A percentile compares a stretch with the other conserved stretches of the same genome.
Evolutionary conservation across 805 yeast genomes (phyloP).

Genomic region (Yamadazyma endophytica): DNA sequence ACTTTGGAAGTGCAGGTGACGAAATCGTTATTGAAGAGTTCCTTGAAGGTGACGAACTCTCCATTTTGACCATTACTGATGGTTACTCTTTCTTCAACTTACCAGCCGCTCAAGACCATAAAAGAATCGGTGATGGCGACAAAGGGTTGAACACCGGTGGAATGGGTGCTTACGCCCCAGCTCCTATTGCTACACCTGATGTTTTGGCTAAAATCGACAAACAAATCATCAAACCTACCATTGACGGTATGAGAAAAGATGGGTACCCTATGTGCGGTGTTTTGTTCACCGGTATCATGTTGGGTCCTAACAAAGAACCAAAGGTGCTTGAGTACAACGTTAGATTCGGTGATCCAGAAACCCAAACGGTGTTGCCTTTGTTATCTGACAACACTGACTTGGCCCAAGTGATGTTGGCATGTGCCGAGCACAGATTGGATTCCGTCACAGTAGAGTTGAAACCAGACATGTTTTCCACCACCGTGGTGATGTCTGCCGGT

Average conservation of each 20-base stretch:
- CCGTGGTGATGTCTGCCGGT: constrained; percentile 95
- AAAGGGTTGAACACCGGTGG: constrained; percentile 97
- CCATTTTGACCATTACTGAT: constrained; percentile 86
- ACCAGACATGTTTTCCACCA: constrained; percentile 65
- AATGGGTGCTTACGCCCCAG: constrained; percentile 99
- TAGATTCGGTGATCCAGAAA: constrained; percentile 98
- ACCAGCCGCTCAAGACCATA: constrained; percentile 98
- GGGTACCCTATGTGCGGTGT: constrained; percentile 95
- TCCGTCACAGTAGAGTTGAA: constrained; percentile 60
- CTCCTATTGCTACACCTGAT: constrained; percentile 85
- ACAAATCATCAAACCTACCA: constrained; percentile 81
- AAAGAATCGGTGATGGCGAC: constrained; percentile 91
- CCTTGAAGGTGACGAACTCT: constrained; percentile 94
- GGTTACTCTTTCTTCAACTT: constrained; percentile 88
- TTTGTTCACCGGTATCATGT: constrained; percentile 91
- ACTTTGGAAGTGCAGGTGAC: constrained; percentile 92
- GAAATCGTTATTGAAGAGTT: constrained; percentile 92
- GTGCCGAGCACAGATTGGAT: constrained; percentile 92
- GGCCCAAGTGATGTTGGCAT: constrained; percentile 87
- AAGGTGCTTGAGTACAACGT: constrained; percentile 96
- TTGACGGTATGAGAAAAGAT: constrained; percentile 94
- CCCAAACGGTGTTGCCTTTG: constrained; percentile 92
- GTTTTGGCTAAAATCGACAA: constrained; percentile 66
- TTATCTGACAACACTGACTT: constrained; percentile 81
- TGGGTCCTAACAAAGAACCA: constrained; percentile 77